Percentiles rank a stretch among this genome's conserved stretches.
Conservation (phyloP, 495 filamentous ascomycete genomes). For the Parachaetomium inaequale region DNA sequence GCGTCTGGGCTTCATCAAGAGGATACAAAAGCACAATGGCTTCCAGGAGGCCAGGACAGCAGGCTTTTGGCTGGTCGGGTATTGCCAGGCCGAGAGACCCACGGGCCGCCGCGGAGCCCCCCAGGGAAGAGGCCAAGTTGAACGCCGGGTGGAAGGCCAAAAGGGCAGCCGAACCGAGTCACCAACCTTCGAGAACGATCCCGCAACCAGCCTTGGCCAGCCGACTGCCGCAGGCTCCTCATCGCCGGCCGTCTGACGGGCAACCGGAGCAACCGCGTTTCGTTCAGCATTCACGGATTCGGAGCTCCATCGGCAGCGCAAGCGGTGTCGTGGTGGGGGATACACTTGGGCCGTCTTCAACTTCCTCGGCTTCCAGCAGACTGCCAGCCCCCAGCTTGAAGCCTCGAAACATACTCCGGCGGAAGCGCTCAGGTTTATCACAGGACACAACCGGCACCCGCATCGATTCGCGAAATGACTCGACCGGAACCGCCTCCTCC, state of each 20-base stretch:
- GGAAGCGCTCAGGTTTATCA: constrained; percentile 47
- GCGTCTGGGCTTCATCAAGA: constrained; percentile 14
- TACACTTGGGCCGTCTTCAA: constrained; percentile 9
- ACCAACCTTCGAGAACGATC: constrained; percentile 26
- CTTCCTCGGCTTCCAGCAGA: constrained; percentile 19
- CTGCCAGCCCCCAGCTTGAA: constrained; percentile 24
- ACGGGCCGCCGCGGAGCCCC: constrained; percentile 14
- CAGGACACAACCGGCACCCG: constrained; percentile 33
- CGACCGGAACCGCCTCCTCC: constrained; percentile 38
- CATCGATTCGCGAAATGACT: constrained; percentile 34
- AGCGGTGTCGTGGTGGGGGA: constrained; percentile 17
- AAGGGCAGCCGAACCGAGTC: constrained; percentile 24
- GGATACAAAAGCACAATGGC: constrained; percentile 31
- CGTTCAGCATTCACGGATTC: constrained; percentile 33
- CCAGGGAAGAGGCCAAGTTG: constrained; percentile 18
- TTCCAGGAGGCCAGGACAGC: constrained; percentile 27
- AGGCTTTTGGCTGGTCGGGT: constrained; percentile 23
- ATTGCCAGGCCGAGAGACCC: constrained; percentile 17
- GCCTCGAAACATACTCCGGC: constrained; percentile 42
- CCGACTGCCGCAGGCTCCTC: constrained; percentile 36
- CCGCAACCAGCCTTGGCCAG: constrained; percentile 35
- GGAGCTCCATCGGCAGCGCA: constrained; percentile 24
- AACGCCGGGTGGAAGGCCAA: constrained; percentile 23
- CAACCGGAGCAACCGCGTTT: constrained; percentile 29
- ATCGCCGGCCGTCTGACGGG: constrained; percentile 27